Evolutionary conservation across 2,329 filamentous ascomycete species (phyloP), one percentile per base, ranked within the genome.

Genomic region (Rhytidhysteron rufulum): DNA sequence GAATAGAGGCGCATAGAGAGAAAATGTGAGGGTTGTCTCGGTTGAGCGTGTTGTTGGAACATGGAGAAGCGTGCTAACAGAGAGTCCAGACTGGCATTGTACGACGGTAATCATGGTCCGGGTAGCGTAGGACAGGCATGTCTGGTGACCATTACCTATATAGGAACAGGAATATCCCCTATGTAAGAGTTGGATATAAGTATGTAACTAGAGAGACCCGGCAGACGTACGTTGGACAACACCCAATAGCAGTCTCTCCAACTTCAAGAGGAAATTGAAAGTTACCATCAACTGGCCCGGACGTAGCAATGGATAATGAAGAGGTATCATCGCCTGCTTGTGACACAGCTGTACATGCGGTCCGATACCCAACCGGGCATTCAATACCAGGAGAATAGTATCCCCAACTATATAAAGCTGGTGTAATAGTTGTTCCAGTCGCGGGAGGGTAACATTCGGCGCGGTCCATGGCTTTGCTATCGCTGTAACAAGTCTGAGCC

Each of bases 331-430:
- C 42, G 11, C 21, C 15, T 16, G 35, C 19, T 34, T 38, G 21
- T 8, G 41, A 44, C 3, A 41, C 37, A 11, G 45, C 40, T 15
- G 43, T 42, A 34, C 50, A 55, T 10, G 50, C 50, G 16, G 40
- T 49, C 8, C 38, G 34, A 22, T 54, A 52, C 4, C 49, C 50
- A 3, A 35, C 41, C 3, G 50, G 53, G 37, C 50, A 55, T 30
- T 41, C 33, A 13, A 52, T 6, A 3, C 50, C 53, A 13, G 53
- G 53, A 8, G 49, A 52, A 37, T 55, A 55, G 42, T 51, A 52
- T 7, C 53, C 53, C 22, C 52, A 29, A 6, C 47, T 47, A 4
- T 29, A 38, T n/a, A 45, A 13, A 43, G 40, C 9, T 25, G 29
- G 15, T 36, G 36, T 18, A 19, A 40, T 4, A 6, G 11, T 4